Percentiles rank a stretch among this genome's conserved stretches.
These are phyloP conservation scores for Apiospora saccharicola DNA, from an alignment of 2,329 filamentous ascomycete genomes.

Conservation along the genomic window DNA sequence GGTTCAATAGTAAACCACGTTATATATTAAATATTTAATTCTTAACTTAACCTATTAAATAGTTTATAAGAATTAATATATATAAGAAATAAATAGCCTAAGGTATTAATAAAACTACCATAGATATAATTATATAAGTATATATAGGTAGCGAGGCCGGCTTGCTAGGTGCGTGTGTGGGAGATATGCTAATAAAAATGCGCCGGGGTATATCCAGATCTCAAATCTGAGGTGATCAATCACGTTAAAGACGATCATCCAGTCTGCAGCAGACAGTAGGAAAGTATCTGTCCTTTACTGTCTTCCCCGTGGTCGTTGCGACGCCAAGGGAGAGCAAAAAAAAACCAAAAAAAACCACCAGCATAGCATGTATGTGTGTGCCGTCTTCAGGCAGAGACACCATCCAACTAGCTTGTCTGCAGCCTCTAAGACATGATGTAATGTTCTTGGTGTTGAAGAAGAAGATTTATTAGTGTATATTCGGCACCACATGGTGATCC, in stretches of 20 bases:
- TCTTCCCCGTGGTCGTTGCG: background rate
- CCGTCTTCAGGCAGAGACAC: constrained; percentile 24
- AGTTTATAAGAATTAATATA: too few species aligned
- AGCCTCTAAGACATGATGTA: constrained; percentile 1
- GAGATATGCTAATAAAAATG: background rate
- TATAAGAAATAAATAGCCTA: too few species aligned
- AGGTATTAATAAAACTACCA: too few species aligned
- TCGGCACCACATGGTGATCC: constrained; percentile 20
- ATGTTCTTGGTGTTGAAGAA: constrained; percentile 15
- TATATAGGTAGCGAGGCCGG: too few species aligned
- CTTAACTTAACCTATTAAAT: too few species aligned
- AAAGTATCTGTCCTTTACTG: background rate
- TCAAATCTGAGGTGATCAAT: constrained; percentile 12
- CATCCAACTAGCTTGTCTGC: constrained; percentile 8
- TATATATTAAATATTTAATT: too few species aligned
- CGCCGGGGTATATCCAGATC: constrained; percentile 2
- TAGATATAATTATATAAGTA: too few species aligned
- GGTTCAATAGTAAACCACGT: too few species aligned
- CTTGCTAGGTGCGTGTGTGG: background rate
- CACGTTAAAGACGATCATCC: constrained; percentile 15
- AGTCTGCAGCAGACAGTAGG: background rate
- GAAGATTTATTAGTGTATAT: constrained; percentile 18
- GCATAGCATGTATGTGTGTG: background rate
- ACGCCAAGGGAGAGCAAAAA: background rate
- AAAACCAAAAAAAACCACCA: background rate